Evolutionary conservation across 2,329 filamentous ascomycete genomes (phyloP).

Genomic region (Ophiostoma sp.): DNA sequence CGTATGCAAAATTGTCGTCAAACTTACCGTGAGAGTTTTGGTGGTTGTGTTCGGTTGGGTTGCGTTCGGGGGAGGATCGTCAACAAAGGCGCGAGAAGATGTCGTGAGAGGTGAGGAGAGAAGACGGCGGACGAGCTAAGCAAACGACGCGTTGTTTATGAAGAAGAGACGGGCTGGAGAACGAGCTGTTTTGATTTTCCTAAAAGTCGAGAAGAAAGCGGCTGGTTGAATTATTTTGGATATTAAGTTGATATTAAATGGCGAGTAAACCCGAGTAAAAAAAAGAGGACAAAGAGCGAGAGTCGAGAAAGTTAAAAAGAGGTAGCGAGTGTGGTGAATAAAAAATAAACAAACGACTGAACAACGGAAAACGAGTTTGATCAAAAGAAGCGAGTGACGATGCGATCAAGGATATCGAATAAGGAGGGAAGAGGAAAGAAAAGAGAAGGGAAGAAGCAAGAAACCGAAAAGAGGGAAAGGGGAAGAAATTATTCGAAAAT

Average conservation of each 20-base stretch:
- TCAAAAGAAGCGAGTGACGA: conserved; percentile 16
- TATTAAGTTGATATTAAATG: conserved; percentile 17
- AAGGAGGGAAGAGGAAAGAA: neutral
- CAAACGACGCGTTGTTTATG: conserved; percentile 10
- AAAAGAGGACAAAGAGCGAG: neutral
- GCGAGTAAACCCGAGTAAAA: neutral
- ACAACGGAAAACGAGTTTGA: neutral
- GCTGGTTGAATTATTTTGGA: conserved; percentile 1
- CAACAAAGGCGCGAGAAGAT: neutral
- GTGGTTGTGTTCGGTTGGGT: neutral
- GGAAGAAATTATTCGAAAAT: neutral
- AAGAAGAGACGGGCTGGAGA: neutral
- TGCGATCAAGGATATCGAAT: neutral
- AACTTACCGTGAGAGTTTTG: neutral
- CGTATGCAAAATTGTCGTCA: neutral
- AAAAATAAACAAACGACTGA: conserved; percentile 1
- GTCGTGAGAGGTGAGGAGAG: neutral
- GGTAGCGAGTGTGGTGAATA: conserved; percentile 3
- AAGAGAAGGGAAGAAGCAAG: neutral
- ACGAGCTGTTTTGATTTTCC: neutral
- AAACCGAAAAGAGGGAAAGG: neutral
- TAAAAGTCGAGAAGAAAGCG: neutral
- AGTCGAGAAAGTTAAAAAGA: conserved; percentile 5
- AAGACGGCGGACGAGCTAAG: neutral
- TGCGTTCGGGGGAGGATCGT: neutral